Evolutionary conservation across 1,284 basidiomycete species (phyloP), one percentile per base, ranked within the genome.

Genomic region (Ganoderma lucidum): DNA sequence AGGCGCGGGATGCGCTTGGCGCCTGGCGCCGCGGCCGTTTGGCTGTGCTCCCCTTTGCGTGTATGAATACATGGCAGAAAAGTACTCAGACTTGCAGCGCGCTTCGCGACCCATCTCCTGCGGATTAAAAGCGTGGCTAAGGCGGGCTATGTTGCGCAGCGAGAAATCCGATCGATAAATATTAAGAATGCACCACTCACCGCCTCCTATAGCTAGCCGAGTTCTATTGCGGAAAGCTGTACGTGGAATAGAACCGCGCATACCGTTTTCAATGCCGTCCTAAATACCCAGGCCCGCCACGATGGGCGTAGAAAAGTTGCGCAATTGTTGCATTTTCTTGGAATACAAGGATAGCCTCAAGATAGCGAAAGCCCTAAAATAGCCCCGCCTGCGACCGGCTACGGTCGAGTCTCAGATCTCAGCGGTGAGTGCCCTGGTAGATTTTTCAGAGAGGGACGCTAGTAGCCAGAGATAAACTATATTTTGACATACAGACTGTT

Each of bases 191-290:
- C 10, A 28, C 12, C 0, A 6, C 55, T 56, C 30, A 56, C 30
- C 32, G 30, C 55, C 55, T 56, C 55, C 55, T 23, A 23, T 23
- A 23, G 23, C 23, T 35, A 6, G 32, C 15, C 55, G 28, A 51
- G 48, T 35, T 56, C 28, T 23, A 12, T 56, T 56, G 55, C 55
- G 55, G 55, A 56, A 56, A 32, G 55, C 55, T 56, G 55, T 56
- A 56, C 55, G 3, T 23, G 23, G 48, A 23, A 23, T 12, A 51
- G 23, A 23, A 23, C 23, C 48, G 30, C 30, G 30, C 23, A 23
- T 56, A 23, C 48, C 6, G 23, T n/a, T 48, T 48, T 48, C 45
- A 48, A 9, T 9, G 19, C 23, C 45, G 9, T n/a, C n/a, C 45
- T 48, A 23, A 23, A 23, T 23, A 23, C 45, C 15, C 53, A 55